These are phyloP conservation scores for Striga asiatica DNA, from an alignment of 257 asterid species.

Conservation along the genomic window DNA sequence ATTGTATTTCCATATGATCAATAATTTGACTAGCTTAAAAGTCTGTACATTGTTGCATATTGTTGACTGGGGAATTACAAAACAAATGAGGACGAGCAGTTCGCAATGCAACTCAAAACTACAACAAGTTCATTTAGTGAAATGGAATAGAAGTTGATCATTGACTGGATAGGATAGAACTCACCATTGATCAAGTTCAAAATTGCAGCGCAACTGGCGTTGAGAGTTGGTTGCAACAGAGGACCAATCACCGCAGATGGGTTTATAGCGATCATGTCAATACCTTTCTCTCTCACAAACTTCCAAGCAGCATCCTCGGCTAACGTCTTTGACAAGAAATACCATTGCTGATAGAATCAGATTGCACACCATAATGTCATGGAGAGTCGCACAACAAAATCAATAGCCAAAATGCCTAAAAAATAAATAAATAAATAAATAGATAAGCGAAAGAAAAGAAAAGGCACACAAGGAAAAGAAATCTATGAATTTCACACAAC, in stretches of 20 bases:
- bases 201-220: constrained; percentile 11
- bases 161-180: not conserved
- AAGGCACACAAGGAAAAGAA: no score
- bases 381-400: not conserved
- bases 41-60: no score
- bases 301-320: constrained; percentile 41
- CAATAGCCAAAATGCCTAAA: not conserved
- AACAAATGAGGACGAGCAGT: no score
- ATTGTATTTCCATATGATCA: no score
- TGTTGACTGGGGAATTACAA: no score
- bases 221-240: constrained; percentile 35
- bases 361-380: not conserved
- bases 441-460: no score
- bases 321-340: constrained; percentile 28
- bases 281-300: constrained; percentile 24
- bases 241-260: constrained; percentile 43
- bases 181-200: constrained; percentile 24
- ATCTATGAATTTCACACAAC: no score
- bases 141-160: no score
- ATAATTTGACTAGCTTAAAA: no score
- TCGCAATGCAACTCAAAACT: no score
- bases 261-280: constrained; percentile 30
- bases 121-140: no score
- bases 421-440: not conserved
- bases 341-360: constrained; percentile 17